These are phyloP conservation scores for Fusarium bulbicola DNA, from an alignment of 2,329 filamentous ascomycete species.

Conservation along the genomic window DNA sequence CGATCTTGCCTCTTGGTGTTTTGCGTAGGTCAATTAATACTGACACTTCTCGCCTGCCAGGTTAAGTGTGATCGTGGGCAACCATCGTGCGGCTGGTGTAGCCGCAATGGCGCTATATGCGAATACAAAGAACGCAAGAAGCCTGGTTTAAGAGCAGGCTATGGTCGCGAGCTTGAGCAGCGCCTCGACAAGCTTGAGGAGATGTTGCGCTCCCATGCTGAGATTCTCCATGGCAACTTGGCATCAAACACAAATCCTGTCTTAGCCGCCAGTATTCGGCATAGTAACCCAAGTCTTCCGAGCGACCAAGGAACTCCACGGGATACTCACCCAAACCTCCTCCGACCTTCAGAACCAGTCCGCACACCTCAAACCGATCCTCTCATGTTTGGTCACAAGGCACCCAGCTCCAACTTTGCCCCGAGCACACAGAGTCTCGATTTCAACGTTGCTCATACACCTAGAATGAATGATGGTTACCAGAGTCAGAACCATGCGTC, in stretches of 20 bases:
- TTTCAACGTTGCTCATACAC: constrained; percentile 58
- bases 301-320: constrained; percentile 67
- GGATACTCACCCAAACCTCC: constrained; percentile 55
- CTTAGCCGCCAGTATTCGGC: constrained; percentile 54
- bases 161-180: constrained; percentile 78
- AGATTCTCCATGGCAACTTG: constrained; percentile 70
- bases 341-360: constrained; percentile 60
- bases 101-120: constrained; percentile 68
- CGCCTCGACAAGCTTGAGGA: constrained; percentile 75
- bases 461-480: constrained; percentile 60
- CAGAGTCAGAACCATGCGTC: constrained; percentile 56
- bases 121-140: constrained; percentile 77
- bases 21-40: background rate
- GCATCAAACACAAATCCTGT: constrained; percentile 45
- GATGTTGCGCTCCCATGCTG: constrained; percentile 71
- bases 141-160: constrained; percentile 71
- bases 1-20: background rate
- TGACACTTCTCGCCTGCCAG: constrained; percentile 49
- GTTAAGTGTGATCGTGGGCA: constrained; percentile 81
- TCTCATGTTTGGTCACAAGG: constrained; percentile 68
- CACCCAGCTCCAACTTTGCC: constrained; percentile 56
- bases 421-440: constrained; percentile 59
- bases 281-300: constrained; percentile 60
- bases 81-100: constrained; percentile 76
- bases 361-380: constrained; percentile 66